A percentile compares a stretch with the other conserved stretches of the same genome.
Evolutionary conservation across 2,329 filamentous ascomycete species (phyloP).

Genomic region (Calonectria multiphialidica): DNA sequence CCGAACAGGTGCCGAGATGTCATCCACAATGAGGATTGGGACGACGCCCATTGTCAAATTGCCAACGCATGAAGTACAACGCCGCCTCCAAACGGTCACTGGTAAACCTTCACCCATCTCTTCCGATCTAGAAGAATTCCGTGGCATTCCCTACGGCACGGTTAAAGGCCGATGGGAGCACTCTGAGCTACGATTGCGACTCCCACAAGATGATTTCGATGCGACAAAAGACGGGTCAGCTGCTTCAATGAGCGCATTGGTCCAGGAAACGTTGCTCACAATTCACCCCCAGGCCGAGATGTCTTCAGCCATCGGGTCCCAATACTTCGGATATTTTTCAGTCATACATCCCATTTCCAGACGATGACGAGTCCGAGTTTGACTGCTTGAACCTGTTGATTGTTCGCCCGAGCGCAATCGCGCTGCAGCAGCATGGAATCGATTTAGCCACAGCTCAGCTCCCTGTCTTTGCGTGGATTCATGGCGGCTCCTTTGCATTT

Average conservation of each 20-base stretch:
- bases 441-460: background rate
- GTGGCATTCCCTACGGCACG: background rate
- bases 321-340: conserved; percentile 4
- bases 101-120: background rate
- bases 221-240: conserved; percentile 6
- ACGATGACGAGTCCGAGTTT: background rate
- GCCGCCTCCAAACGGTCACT: background rate
- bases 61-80: background rate
- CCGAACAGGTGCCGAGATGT: background rate
- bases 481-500: conserved; percentile 13
- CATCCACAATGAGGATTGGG: background rate
- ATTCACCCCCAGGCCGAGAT: background rate
- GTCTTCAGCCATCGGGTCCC: background rate
- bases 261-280: background rate
- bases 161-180: background rate
- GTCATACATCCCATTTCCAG: conserved; percentile 12
- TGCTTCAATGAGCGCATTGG: background rate
- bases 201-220: background rate
- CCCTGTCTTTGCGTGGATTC: conserved; percentile 11
- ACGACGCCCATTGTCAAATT: background rate
- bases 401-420: background rate
- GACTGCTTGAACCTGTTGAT: conserved; percentile 14
- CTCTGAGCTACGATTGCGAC: background rate
- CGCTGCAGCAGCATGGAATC: background rate
- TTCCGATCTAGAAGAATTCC: conserved; percentile 3